Evolutionary conservation across 2,329 filamentous ascomycete genomes (phyloP).

Genomic region (Phoma sp.): DNA sequence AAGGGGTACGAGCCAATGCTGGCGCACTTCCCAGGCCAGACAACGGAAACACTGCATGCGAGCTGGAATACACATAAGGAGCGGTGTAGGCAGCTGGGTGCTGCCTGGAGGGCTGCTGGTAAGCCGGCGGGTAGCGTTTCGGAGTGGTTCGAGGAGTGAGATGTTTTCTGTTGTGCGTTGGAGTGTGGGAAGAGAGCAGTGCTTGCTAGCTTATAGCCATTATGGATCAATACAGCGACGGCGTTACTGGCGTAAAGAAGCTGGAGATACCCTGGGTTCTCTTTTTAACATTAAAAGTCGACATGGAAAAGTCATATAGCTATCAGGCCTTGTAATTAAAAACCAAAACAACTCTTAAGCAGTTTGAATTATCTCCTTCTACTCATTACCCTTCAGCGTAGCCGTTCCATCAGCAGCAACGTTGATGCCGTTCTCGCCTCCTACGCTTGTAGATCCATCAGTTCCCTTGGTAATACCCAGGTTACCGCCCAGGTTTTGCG

Average conservation of each 20-base stretch:
- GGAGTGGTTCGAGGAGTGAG: background rate
- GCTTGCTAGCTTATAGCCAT: background rate
- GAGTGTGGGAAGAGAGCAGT: background rate
- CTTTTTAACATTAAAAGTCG: background rate
- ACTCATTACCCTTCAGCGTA: slow-evolving; percentile 21
- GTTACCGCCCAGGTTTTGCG: slow-evolving; percentile 42
- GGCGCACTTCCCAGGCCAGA: background rate
- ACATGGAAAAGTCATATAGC: background rate
- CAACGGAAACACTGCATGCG: background rate
- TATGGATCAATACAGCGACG: background rate
- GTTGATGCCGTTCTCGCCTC: slow-evolving; percentile 43
- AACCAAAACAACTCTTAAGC: background rate
- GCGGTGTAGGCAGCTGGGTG: slow-evolving; percentile 3
- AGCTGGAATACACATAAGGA: background rate
- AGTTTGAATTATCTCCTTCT: background rate
- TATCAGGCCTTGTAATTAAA: background rate
- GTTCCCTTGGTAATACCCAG: slow-evolving; percentile 43
- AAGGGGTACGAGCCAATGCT: slow-evolving; percentile 11
- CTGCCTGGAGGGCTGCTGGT: background rate
- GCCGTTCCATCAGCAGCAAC: slow-evolving; percentile 36
- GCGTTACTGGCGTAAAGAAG: background rate
- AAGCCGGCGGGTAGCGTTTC: background rate
- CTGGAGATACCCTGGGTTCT: background rate
- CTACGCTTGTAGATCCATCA: slow-evolving; percentile 42
- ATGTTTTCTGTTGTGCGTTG: background rate